A percentile compares a stretch with the other conserved stretches of the same genome.
phyloP scores from a whole-genome alignment of 495 filamentous ascomycete genomes.

The Talaromyces stipitatus region DNA sequence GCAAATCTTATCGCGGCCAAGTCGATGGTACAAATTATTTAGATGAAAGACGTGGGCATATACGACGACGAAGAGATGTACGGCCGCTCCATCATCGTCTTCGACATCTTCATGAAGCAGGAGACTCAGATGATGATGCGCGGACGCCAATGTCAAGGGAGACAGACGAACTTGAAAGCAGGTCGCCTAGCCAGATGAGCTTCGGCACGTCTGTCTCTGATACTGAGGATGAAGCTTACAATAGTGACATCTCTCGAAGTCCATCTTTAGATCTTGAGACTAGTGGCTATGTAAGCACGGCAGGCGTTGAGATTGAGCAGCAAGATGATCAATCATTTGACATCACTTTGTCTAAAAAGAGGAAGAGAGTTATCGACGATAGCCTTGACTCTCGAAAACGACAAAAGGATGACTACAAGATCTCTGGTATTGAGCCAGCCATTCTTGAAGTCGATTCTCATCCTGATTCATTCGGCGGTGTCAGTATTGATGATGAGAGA shows the following conservation, averaged over 20 bases:
- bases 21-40: conserved; percentile 61
- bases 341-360: conserved; percentile 46
- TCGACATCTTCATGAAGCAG: conserved; percentile 47
- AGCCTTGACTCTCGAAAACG: conserved; percentile 55
- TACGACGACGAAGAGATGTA: conserved; percentile 42
- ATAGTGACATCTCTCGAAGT: background rate
- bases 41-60: conserved; percentile 64
- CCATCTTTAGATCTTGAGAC: background rate
- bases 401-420: conserved; percentile 68
- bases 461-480: background rate
- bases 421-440: conserved; percentile 55
- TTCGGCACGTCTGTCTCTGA: conserved; percentile 58
- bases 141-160: conserved; percentile 56
- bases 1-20: conserved; percentile 54
- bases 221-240: conserved; percentile 45
- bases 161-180: conserved; percentile 76
- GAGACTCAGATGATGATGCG: conserved; percentile 54
- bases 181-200: conserved; percentile 70
- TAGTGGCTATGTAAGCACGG: background rate
- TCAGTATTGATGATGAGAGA: background rate
- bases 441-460: background rate
- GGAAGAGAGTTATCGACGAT: conserved; percentile 57
- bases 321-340: conserved; percentile 3
- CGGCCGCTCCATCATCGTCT: conserved; percentile 51
- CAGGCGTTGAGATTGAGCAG: conserved; percentile 1